Percentiles rank a stretch among this genome's conserved stretches.
Evolutionary conservation across 1,284 basidiomycete genomes (phyloP).

Genomic region (Trichosporon coremiiforme): DNA sequence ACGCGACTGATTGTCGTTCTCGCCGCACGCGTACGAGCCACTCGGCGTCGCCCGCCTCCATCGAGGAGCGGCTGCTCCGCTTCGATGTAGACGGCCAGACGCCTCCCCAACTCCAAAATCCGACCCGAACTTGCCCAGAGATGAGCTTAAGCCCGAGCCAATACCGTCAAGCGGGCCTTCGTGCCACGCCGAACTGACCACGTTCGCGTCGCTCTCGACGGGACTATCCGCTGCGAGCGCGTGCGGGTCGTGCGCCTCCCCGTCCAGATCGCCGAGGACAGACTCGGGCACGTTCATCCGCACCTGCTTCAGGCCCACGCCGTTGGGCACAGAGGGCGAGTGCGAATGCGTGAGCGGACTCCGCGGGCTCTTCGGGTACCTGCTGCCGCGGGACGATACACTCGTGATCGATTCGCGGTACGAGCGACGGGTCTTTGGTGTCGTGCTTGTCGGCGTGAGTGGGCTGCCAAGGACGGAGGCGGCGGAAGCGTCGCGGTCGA

Average conservation of each 20-base stretch:
- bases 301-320: background rate
- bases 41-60: constrained; percentile 15
- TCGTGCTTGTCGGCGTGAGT: background rate
- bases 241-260: constrained; percentile 5
- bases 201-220: constrained; percentile 14
- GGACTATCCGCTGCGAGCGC: background rate
- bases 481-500: background rate
- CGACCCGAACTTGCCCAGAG: background rate
- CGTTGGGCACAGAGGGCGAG: background rate
- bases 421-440: constrained; percentile 1
- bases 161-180: constrained; percentile 6
- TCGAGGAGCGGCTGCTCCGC: constrained; percentile 11
- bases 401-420: constrained; percentile 12
- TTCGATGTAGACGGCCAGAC: constrained; percentile 16
- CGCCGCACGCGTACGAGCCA: constrained; percentile 2
- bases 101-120: constrained; percentile 16
- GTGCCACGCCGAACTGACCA: background rate
- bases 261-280: background rate
- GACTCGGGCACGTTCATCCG: constrained; percentile 2
- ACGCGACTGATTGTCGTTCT: background rate
- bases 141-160: background rate
- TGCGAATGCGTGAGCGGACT: background rate
- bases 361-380: background rate
- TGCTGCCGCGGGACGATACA: constrained; percentile 1
- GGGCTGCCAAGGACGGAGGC: background rate